These are phyloP conservation scores for Hanseniaspora guilliermondii DNA, from an alignment of 805 yeast species.

Conservation along the genomic window DNA sequence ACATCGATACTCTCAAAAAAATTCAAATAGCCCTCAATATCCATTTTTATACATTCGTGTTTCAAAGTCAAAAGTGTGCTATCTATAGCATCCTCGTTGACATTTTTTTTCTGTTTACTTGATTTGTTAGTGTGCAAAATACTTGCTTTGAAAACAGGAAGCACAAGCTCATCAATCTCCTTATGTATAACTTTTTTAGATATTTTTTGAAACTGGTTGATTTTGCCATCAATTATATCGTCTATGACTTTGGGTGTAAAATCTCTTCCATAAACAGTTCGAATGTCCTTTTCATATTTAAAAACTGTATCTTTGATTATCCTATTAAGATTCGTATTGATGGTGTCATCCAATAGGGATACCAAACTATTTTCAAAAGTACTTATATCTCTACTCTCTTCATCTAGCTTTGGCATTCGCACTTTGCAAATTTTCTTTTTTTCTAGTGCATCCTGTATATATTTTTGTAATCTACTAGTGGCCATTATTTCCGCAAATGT, in stretches of 20 bases:
- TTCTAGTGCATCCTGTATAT: constrained; percentile 7
- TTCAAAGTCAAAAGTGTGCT: not conserved
- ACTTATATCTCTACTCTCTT: not conserved
- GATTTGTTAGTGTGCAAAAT: constrained; percentile 4
- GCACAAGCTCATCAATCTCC: constrained; percentile 4
- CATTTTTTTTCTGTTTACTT: not conserved
- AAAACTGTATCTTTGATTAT: not conserved
- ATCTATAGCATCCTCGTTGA: not conserved
- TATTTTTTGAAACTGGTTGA: not conserved
- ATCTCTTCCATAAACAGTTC: not conserved
- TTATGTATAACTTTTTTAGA: not conserved
- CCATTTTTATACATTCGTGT: constrained; percentile 5
- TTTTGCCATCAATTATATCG: not conserved
- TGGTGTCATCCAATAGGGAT: not conserved
- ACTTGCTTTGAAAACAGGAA: constrained; percentile 6
- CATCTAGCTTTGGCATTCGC: constrained; percentile 7
- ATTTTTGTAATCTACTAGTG: not conserved
- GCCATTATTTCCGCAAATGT: not conserved
- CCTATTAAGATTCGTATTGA: not conserved
- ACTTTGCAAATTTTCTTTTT: constrained; percentile 7
- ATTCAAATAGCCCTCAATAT: not conserved
- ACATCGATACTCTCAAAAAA: constrained; percentile 1
- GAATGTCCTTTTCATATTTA: constrained; percentile 3
- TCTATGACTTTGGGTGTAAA: not conserved
- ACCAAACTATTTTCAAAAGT: not conserved